Base-by-base conservation (phyloP, 139 green algal species). In the Auxenochlorella pyrenoidosa region DNA sequence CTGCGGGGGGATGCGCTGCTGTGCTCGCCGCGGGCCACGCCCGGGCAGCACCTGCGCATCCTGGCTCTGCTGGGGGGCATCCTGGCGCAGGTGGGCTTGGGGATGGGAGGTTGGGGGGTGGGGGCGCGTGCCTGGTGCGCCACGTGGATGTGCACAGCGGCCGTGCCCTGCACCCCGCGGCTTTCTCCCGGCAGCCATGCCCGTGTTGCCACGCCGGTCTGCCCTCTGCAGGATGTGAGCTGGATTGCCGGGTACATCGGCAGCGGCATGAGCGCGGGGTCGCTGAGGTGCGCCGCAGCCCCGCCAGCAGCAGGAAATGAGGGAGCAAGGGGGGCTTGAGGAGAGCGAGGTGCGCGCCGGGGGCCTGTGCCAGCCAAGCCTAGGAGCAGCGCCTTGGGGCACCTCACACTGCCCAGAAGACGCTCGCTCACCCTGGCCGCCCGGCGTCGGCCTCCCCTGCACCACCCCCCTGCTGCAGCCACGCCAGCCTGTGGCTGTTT, bases 1-100 rank as follows among this genome's bases (percentile, higher is more conserved):
- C 82, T 89, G n/a, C 71, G 87, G 19, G 76, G 73, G 2, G 88
- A 91, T 5, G 88, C 83, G 15, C 83, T 91, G 59, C 83, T 91
- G 40, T 89, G 41, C 41, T 86, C 72, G 2, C 82, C 88, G 16
- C 34, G 40, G 22, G 59, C 88, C 59, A 65, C 88, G 38, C 47
- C 30, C 6, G n/a, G 47, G 8, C 73, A 88, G 40, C 87, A 88
- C 58, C 38, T 63, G 38, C 71, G 87, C 66, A 89, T 65, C 54
- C 32, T 84, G 58, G 65, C 75, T 24, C 80, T 90, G 66, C 80
- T 90, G 66, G 32, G 41, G 6, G 79, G 79, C 68, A 90, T 90
- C 47, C 88, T 91, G 58, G 75, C 24, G n/a, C 77, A 86, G 72
- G 68, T 59, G 73, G 41, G 73, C 19, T 10, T 2, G 36, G 32